Percentiles rank a stretch among this genome's conserved stretches.
Evolutionary conservation across 2,329 filamentous ascomycete species (phyloP).

Genomic region (Zopfia rhizophila): DNA sequence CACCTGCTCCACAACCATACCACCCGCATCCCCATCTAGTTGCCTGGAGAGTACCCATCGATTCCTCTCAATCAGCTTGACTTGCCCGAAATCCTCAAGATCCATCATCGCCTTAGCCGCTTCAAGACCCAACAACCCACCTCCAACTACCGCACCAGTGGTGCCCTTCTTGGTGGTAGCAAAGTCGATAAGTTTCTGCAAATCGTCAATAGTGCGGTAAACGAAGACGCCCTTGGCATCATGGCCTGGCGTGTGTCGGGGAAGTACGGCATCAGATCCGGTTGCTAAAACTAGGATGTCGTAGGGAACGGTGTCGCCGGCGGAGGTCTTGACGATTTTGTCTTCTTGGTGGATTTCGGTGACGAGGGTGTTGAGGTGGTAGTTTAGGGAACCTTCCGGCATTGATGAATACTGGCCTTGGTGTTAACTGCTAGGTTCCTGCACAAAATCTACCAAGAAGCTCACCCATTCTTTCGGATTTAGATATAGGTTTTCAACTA

Average conservation of each 20-base stretch:
- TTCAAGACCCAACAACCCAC: constrained; percentile 85
- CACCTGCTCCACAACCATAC: constrained; percentile 84
- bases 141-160: constrained; percentile 81
- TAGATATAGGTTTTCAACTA: constrained; percentile 87
- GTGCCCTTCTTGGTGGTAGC: constrained; percentile 73
- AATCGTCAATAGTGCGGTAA: constrained; percentile 85
- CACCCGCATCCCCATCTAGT: constrained; percentile 82
- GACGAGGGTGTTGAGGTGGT: constrained; percentile 79
- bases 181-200: constrained; percentile 80
- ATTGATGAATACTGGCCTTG: constrained; percentile 74
- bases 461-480: constrained; percentile 83
- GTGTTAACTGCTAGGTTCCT: background rate
- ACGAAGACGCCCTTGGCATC: constrained; percentile 88
- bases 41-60: constrained; percentile 85
- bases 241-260: constrained; percentile 76
- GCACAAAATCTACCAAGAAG: constrained; percentile 1
- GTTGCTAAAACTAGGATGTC: constrained; percentile 87
- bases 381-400: constrained; percentile 74
- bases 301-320: constrained; percentile 76
- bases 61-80: constrained; percentile 84
- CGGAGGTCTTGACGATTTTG: constrained; percentile 76
- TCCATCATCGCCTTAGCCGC: constrained; percentile 94
- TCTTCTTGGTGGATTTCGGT: constrained; percentile 71
- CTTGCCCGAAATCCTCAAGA: constrained; percentile 75
- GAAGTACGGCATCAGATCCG: constrained; percentile 84